Evolutionary conservation across 2,329 filamentous ascomycete genomes (phyloP), one percentile per base, ranked within the genome.

Genomic region (Paraphaeosphaeria sporulosa): DNA sequence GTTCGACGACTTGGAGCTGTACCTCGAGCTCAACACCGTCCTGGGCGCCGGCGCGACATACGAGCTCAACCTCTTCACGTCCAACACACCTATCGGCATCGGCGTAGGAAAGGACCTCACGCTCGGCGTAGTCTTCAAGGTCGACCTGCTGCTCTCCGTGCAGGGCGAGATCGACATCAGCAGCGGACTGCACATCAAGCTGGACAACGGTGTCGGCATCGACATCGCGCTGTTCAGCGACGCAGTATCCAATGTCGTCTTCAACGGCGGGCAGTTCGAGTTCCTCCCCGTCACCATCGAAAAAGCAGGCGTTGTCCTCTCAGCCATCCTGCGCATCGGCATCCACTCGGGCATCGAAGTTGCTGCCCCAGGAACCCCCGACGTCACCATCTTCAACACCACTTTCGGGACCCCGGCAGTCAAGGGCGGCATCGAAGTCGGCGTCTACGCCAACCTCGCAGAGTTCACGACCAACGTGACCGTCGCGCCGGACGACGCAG

Each of bases 391-490:
- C 2, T 43, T 62, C 40, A 44, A 56, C 30, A 48, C 43, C 7
- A 27, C 34, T 3, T 17, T 60, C 15, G 58, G 9, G 13, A 63
- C 55, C 36, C 65, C 27, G 38, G 73, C 12, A 63, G 62, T 81
- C 2, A 77, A 77, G 3, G 77, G 79, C 6, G 85, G 85, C 15
- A 73, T 86, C 3, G 81, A 83, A 55, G 79, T 82, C 4, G 76
- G 78, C 19, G 73, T 86, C 1, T 87, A 79, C 66, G 81, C 83
- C 30, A 79, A 87, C 62, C 66, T 88, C 4, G 85, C 84, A 30
- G 81, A 87, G 55, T 83, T 88, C 63, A 76, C 76, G 12, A 84
- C 84, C 13, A 85, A 84, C 61, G 71, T 87, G 38, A 85, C 84
- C 0, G 72, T 73, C 2, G 63, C 69, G 0, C 66, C 77, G 4